phyloP scores from a whole-genome alignment of 768 basidiomycete genomes.

The Tylopilus intermedius region DNA sequence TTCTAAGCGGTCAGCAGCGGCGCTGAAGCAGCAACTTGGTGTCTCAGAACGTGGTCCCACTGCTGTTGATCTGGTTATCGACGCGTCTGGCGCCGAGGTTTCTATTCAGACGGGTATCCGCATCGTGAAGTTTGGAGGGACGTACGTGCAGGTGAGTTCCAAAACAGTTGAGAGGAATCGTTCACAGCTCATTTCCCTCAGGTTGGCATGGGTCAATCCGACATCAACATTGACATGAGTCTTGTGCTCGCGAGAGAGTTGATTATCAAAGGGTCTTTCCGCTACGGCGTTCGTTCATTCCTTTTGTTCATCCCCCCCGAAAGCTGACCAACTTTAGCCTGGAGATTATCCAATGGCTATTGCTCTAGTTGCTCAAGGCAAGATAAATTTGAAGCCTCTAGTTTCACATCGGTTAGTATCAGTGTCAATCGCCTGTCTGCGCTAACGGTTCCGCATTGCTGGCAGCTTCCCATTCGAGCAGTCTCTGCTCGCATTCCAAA shows the following conservation, averaged over 20 bases:
- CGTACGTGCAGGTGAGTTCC: slow-evolving; percentile 54
- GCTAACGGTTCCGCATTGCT: background rate
- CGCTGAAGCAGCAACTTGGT: slow-evolving; percentile 59
- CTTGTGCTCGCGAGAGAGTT: slow-evolving; percentile 74
- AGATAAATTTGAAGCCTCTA: slow-evolving; percentile 81
- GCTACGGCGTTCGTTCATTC: slow-evolving; percentile 60
- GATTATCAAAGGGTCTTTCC: slow-evolving; percentile 85
- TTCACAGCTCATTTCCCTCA: slow-evolving; percentile 26
- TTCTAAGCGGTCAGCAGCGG: slow-evolving; percentile 64
- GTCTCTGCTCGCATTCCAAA: slow-evolving; percentile 75
- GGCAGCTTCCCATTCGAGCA: slow-evolving; percentile 69
- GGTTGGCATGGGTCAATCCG: slow-evolving; percentile 84
- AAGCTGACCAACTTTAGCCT: slow-evolving; percentile 40
- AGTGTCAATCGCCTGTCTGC: background rate
- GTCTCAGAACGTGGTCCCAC: slow-evolving; percentile 67
- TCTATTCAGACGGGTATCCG: slow-evolving; percentile 85
- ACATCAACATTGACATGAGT: slow-evolving; percentile 70
- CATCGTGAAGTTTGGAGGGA: slow-evolving; percentile 72
- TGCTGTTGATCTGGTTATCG: slow-evolving; percentile 81
- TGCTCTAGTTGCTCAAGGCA: slow-evolving; percentile 73
- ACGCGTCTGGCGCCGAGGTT: slow-evolving; percentile 89
- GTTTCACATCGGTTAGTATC: slow-evolving; percentile 74
- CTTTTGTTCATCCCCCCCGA: background rate
- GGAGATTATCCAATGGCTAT: slow-evolving; percentile 86
- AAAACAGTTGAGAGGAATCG: background rate